Evolutionary conservation across 495 filamentous ascomycete genomes (phyloP).

Genomic region (Aspergillus campestris): DNA sequence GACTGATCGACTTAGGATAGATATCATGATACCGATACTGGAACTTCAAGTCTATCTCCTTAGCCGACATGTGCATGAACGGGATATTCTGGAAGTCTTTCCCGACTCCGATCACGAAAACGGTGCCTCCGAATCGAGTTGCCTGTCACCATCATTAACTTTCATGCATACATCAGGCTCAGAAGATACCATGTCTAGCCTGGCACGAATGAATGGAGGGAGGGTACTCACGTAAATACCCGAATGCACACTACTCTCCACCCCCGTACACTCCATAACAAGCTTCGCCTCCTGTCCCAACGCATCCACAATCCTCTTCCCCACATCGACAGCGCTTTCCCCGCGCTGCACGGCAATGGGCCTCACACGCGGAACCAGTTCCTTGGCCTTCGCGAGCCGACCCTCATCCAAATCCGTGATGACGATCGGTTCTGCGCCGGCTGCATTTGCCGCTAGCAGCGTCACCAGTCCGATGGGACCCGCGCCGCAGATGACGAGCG

Average conservation of each 20-base stretch:
- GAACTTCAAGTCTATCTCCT: conserved; percentile 49
- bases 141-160: conserved; percentile 12
- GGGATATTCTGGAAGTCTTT: conserved; percentile 48
- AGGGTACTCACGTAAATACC: conserved; percentile 25
- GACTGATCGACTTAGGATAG: conserved; percentile 43
- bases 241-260: conserved; percentile 45
- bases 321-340: conserved; percentile 29
- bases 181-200: too few relatives aligned
- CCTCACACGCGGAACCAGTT: conserved; percentile 40
- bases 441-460: conserved; percentile 44
- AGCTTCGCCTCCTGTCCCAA: conserved; percentile 34
- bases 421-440: conserved; percentile 50
- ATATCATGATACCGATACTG: conserved; percentile 50
- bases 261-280: conserved; percentile 51
- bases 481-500: conserved; percentile 59
- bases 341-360: conserved; percentile 35
- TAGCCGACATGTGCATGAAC: conserved; percentile 52
- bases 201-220: too few relatives aligned
- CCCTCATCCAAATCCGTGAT: conserved; percentile 48
- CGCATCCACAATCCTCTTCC: conserved; percentile 25
- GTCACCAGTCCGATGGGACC: conserved; percentile 59
- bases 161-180: too few relatives aligned
- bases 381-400: conserved; percentile 44
- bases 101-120: conserved; percentile 52
- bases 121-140: conserved; percentile 40